Evolutionary conservation across 192 early-diverging fungal species (phyloP).

Genomic region (Radiomyces spectabilis): DNA sequence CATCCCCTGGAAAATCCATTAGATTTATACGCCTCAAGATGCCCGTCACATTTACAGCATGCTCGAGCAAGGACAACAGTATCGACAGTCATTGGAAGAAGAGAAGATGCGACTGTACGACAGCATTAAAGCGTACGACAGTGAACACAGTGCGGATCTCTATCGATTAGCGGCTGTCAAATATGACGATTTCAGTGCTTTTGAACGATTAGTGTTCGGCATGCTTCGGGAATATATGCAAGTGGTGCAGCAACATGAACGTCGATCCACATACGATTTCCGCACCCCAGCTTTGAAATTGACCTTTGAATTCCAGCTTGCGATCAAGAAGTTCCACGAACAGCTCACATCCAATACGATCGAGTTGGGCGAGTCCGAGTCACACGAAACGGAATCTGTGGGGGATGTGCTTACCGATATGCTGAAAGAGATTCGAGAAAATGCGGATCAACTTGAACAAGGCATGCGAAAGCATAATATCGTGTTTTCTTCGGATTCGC

Average conservation of each 20-base stretch:
- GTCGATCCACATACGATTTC: slow-evolving; percentile 7
- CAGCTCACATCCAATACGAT: background rate
- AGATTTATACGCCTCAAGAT: background rate
- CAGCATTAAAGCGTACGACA: slow-evolving; percentile 1
- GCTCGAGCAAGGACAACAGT: background rate
- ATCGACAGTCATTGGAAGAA: background rate
- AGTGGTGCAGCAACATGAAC: slow-evolving; percentile 4
- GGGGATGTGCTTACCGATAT: slow-evolving; percentile 27
- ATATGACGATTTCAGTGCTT: slow-evolving; percentile 23
- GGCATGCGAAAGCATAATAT: slow-evolving; percentile 27
- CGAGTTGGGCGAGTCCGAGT: background rate
- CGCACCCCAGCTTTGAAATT: slow-evolving; percentile 14
- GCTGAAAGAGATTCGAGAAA: slow-evolving; percentile 31
- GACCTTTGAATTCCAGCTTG: slow-evolving; percentile 24
- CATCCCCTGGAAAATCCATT: too few species aligned
- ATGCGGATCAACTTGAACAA: slow-evolving; percentile 34
- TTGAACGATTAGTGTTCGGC: slow-evolving; percentile 20
- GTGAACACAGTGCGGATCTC: background rate
- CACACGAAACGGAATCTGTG: slow-evolving; percentile 5
- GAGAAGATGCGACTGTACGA: background rate
- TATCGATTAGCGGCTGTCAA: slow-evolving; percentile 3
- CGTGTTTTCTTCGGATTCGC: slow-evolving; percentile 10
- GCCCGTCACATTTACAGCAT: background rate
- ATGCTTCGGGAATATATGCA: slow-evolving; percentile 22
- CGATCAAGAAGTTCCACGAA: slow-evolving; percentile 19